Conservation (phyloP, 345 rosid species). For the Citrus mangshanensis region DNA sequence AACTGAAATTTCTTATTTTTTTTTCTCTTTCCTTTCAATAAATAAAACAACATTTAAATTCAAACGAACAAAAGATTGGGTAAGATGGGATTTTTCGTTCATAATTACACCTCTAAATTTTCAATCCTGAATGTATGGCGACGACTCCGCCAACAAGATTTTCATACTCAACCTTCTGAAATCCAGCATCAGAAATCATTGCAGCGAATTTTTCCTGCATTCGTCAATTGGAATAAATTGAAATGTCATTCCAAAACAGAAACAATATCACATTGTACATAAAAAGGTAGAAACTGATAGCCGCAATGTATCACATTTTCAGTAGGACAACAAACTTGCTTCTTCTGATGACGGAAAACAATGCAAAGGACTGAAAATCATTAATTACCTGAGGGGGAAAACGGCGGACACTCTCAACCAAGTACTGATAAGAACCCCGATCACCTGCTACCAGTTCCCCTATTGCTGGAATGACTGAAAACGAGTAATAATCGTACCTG, state of each 20-base stretch:
- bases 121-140: conserved; percentile 83
- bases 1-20: not conserved
- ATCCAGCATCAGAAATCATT: conserved; percentile 89
- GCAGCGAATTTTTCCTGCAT: conserved; percentile 80
- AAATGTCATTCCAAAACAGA: not conserved
- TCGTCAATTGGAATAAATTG: not conserved
- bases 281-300: not conserved
- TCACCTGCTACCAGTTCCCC: conserved; percentile 88
- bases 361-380: not conserved
- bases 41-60: not conserved
- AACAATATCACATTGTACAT: not conserved
- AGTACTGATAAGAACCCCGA: conserved; percentile 78
- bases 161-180: conserved; percentile 93
- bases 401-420: conserved; percentile 90
- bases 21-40: not conserved
- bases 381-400: conserved; percentile 78
- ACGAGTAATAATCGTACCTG: conserved; percentile 86
- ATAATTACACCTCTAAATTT: conserved; percentile 32
- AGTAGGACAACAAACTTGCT: not conserved
- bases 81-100: not conserved
- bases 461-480: conserved; percentile 72
- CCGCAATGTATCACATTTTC: not conserved
- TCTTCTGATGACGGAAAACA: not conserved
- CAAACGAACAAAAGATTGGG: not conserved
- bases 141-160: conserved; percentile 94